Percentiles rank a stretch among this genome's conserved stretches.
phyloP scores from a whole-genome alignment of 768 basidiomycete genomes.

The Kwoniella dejecticola region DNA sequence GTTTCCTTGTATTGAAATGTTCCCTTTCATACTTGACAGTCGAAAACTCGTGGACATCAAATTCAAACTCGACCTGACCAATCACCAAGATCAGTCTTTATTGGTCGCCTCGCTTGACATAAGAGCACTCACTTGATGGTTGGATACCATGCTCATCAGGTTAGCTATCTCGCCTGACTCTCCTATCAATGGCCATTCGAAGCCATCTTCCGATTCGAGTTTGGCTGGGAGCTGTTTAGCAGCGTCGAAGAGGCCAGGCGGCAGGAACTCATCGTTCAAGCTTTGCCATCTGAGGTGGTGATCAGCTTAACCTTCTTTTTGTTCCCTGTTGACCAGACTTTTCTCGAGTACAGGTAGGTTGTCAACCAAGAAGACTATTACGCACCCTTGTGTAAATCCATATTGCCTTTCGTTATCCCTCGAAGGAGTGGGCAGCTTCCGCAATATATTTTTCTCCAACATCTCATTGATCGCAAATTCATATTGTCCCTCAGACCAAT shows the following conservation, averaged over 20 bases:
- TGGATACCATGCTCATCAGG: slow-evolving; percentile 77
- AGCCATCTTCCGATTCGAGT: slow-evolving; percentile 62
- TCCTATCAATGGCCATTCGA: slow-evolving; percentile 77
- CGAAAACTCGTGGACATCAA: slow-evolving; percentile 68
- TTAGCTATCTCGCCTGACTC: slow-evolving; percentile 72
- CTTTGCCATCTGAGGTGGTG: slow-evolving; percentile 59
- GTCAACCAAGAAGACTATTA: no score
- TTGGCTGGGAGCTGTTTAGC: slow-evolving; percentile 67
- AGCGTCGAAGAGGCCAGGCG: slow-evolving; percentile 70
- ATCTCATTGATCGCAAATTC: slow-evolving; percentile 64
- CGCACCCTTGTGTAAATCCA: slow-evolving; percentile 47
- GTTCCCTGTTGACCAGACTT: not conserved
- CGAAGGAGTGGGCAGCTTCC: slow-evolving; percentile 35
- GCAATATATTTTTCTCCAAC: slow-evolving; percentile 67
- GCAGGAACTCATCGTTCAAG: slow-evolving; percentile 66
- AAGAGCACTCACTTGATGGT: slow-evolving; percentile 70
- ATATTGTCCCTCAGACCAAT: slow-evolving; percentile 1
- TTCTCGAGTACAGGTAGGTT: slow-evolving; percentile 58
- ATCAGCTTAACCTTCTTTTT: not conserved
- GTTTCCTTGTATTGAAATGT: slow-evolving; percentile 64
- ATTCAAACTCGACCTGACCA: slow-evolving; percentile 67
- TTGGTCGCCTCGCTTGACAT: not conserved
- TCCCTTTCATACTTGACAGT: slow-evolving; percentile 65
- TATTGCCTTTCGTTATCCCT: slow-evolving; percentile 24
- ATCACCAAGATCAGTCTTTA: not conserved